These are phyloP conservation scores for Candida sp. DNA, from an alignment of 1,139 yeast genomes.

Conservation along the genomic window DNA sequence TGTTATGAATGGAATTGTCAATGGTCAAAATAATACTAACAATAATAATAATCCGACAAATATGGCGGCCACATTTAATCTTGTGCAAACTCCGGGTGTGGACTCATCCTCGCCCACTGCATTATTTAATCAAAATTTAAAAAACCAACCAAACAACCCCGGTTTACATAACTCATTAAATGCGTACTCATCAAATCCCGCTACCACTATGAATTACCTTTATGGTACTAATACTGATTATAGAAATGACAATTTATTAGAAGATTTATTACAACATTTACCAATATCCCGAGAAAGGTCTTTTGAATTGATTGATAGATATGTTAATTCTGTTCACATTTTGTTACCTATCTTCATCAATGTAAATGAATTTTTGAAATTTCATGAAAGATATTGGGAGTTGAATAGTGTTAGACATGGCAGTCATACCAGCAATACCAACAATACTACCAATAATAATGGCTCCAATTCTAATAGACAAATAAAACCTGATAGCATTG, in stretches of 20 bases:
- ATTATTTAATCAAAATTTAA: background rate
- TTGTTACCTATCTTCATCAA: slow-evolving; percentile 48
- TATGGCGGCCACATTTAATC: slow-evolving; percentile 3
- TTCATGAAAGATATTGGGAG: slow-evolving; percentile 53
- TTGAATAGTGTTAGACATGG: background rate
- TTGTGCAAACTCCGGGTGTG: slow-evolving; percentile 3
- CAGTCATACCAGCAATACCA: too few relatives aligned
- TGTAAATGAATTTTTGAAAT: slow-evolving; percentile 38
- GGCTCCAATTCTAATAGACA: slow-evolving; percentile 2
- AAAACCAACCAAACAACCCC: slow-evolving; percentile 16
- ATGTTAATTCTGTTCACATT: slow-evolving; percentile 50
- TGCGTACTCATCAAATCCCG: slow-evolving; percentile 34
- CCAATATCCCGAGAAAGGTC: slow-evolving; percentile 44
- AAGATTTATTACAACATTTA: slow-evolving; percentile 29
- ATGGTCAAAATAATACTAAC: background rate
- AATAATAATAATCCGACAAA: slow-evolving; percentile 6
- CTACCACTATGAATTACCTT: slow-evolving; percentile 37
- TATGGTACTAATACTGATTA: slow-evolving; percentile 44
- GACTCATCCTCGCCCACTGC: background rate
- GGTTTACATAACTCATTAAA: slow-evolving; percentile 22
- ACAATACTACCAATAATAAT: background rate
- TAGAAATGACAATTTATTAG: slow-evolving; percentile 33
- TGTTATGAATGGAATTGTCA: background rate
- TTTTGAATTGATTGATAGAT: slow-evolving; percentile 45
- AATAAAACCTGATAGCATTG: background rate